Evolutionary conservation across 2,329 filamentous ascomycete species (phyloP).

Genomic region (Fusarium sublunatum): DNA sequence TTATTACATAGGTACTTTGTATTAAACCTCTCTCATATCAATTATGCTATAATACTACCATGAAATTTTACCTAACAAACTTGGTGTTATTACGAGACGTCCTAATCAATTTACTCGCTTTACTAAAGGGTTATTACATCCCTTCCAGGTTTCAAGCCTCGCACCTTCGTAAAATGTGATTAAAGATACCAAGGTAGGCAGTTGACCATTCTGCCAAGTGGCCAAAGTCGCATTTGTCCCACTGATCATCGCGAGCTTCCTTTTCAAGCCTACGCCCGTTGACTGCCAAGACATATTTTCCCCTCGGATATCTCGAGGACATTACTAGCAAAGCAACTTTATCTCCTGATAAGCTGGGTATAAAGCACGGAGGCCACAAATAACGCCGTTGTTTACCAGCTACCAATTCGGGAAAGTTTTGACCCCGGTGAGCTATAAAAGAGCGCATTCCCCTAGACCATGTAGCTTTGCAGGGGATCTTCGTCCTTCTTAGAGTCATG

Average conservation of each 20-base stretch:
- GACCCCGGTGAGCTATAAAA: slow-evolving; percentile 15
- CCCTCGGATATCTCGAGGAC: not conserved
- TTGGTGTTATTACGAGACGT: too few relatives aligned
- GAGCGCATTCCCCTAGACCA: not conserved
- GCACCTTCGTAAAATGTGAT: too few relatives aligned
- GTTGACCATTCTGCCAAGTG: too few relatives aligned
- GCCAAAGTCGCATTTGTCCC: too few relatives aligned
- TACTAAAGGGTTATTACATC: too few relatives aligned
- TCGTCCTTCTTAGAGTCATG: not conserved
- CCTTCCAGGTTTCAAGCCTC: too few relatives aligned
- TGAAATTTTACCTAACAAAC: too few relatives aligned
- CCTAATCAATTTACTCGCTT: too few relatives aligned
- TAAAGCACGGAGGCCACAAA: slow-evolving; percentile 20
- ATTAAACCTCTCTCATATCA: too few relatives aligned
- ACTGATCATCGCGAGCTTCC: slow-evolving; percentile 28
- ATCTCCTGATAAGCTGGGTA: not conserved
- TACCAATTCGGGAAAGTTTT: slow-evolving; percentile 7
- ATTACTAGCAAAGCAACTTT: not conserved
- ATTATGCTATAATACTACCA: too few relatives aligned
- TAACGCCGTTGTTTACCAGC: slow-evolving; percentile 13
- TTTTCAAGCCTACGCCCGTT: slow-evolving; percentile 23
- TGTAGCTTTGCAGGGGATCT: not conserved
- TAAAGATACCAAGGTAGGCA: too few relatives aligned
- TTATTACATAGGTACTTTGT: too few relatives aligned
- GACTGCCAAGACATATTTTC: slow-evolving; percentile 28